Base-by-base conservation (phyloP, 192 early-diverging fungal species). In the Linderina pennispora region DNA sequence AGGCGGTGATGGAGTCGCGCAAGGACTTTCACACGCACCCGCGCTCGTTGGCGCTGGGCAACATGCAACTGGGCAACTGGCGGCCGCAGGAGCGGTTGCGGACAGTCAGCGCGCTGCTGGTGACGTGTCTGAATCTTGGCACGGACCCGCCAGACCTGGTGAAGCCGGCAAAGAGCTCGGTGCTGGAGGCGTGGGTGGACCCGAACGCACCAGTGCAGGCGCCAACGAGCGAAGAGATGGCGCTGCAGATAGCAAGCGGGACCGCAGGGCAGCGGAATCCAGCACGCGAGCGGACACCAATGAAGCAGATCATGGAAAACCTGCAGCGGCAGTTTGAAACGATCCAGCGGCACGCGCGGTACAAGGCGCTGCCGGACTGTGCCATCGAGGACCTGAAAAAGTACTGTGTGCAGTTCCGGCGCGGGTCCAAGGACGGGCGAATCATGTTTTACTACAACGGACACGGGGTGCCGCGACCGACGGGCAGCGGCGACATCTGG, bases 361-460 rank as follows among this genome's bases (percentile, higher is more conserved):
- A 87, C 58, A 84, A 88, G 64, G 67, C 83, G 23, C 84, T 89
- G 18, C 73, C 89, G 40, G 94, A 99, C 58, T 93, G 92, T 13
- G 86, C 87, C 2, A 84, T 92, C 39, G 94, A 99, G 38, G 94
- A 95, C 45, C 82, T 88, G 26, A 92, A 91, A 56, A 93, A 94
- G 42, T 54, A 87, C n/a, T 91, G 90, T 53, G 77, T 75, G 55
- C 83, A 81, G 38, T 71, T 92, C 50, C 67, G 96, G 23, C 75
- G 87, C 17, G 82, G 76, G 50, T 88, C 91, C 33, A 95, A 94
- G 54, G 93, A 95, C 32, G 92, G 94, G 39, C 84, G 96, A 2
- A 81, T 97, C 36, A 63, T 99, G 33, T 97, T 99, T 43, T 91
- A 99, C 55, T 99, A 97, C 77, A 99, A 99, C 48, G 96, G 96